Base-by-base conservation (phyloP, 768 basidiomycete species). In the Suillus subalutaceus region DNA sequence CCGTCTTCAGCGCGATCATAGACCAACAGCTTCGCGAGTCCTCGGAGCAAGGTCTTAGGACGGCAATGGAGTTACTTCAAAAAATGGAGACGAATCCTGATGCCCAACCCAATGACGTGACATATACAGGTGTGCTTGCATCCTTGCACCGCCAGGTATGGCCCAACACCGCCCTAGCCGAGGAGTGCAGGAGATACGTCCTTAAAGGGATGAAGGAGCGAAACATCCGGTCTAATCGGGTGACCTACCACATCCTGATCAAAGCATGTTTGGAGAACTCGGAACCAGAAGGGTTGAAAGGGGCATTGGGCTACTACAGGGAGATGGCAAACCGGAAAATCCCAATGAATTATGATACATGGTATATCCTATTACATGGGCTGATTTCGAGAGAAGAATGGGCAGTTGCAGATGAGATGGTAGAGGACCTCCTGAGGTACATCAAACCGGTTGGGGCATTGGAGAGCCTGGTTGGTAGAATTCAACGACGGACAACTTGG, bases 1-100 rank as follows among this genome's bases (percentile, higher is more conserved):
- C 88, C 35, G 89, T 90, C 15, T 93, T 91, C 75, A 92, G 86
- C 15, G 84, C 92, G 23, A 89, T 98, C 68, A 91, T 99, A 61
- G 84, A 90, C 69, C 83, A 89, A 64, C 88, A 93, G 63, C 81
- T 95, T 72, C 83, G 83, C 68, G 81, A 86, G 66, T 82, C 84
- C 9, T 83, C 81, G 48, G 81, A 83, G 61, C 76, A 80, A 38
- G 83, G 86, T 62, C 75, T 97, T 38, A 77, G 76, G 6, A 85
- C 86, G 2, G 93, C 90, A 1, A 79, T 96, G 70, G 81, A 85
- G n/a, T 76, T 98, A 63, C 79, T 97, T 64, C 77, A 82, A 63
- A 84, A 82, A 72, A 95, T 98, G 92, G 95, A 94, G 75, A 76
- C 80, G 62, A 78, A 84, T 62, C 75, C 79, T 4, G 74, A 79